Base-by-base conservation (phyloP, 768 basidiomycete species). In the Russula abietina region DNA sequence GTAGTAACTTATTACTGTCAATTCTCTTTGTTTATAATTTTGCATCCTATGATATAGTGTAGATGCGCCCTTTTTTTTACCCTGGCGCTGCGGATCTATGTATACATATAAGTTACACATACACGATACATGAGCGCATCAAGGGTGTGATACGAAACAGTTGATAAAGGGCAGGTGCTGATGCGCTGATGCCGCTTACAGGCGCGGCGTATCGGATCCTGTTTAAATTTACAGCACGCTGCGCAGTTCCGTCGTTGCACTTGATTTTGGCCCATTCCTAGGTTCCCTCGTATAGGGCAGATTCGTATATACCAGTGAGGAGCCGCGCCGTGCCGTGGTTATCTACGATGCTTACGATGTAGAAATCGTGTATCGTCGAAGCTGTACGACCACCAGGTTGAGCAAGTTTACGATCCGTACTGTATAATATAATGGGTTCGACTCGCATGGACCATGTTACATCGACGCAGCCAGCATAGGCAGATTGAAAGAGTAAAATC, bases 1-100 rank as follows among this genome's bases (percentile, higher is more conserved):
- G 62, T 33, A 52, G 57, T 59, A 64, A 64, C 62, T 63, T 63
- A 63, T 63, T 58, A 28, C 56, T 59, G 62, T 63, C 62, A 55
- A 43, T 48, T 51, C 48, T 61, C 57, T 52, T 45, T 64, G 53
- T 64, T 64, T 64, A 55, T 55, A 55, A 36, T 61, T 45, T 55
- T 51, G 56, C 53, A 62, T 36, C 32, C 61, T 62, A 61, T 30
- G 17, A 22, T 39, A 45, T 52, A 51, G 55, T 57, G 50, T 62
- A 60, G 61, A 57, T 17, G 41, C 55, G 39, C 55, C 5, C 7
- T 49, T 28, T 26, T 33, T 26, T 26, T 26, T 49, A 12, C 24
- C 48, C 41, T 39, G 19, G 61, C 45, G 52, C 55, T 57, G 32
- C 49, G 50, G 61, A 60, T 60, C 32, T 52, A 60, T 60, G 52